Conservation (phyloP, 2,329 filamentous ascomycete species). For the Colletotrichum camelliae region DNA sequence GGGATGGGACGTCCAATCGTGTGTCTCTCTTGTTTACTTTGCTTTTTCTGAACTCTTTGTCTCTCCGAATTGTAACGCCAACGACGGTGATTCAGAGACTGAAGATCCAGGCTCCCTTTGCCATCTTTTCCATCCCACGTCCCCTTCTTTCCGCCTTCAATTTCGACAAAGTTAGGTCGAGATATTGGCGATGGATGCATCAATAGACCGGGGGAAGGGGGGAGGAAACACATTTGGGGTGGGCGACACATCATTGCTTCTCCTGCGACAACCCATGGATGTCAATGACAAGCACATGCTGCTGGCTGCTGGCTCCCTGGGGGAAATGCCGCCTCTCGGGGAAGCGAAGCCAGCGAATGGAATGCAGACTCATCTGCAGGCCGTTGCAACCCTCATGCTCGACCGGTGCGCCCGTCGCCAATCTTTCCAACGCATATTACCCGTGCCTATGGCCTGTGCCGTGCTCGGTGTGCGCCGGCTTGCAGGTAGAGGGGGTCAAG, state of each 20-base stretch:
- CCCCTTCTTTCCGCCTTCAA: not conserved
- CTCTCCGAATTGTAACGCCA: constrained; percentile 2
- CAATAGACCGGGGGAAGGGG: not conserved
- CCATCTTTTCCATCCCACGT: not conserved
- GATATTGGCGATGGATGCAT: not conserved
- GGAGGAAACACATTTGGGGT: not conserved
- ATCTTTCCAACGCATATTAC: not conserved
- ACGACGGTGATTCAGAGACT: not conserved
- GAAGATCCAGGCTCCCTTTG: not conserved
- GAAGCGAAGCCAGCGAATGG: not conserved
- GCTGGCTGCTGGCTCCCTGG: not conserved
- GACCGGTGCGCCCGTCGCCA: constrained; percentile 5
- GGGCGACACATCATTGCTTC: not conserved
- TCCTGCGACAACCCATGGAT: not conserved
- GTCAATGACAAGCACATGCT: not conserved
- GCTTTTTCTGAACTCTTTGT: constrained; percentile 6
- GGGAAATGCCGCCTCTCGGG: not conserved
- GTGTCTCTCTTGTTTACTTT: constrained; percentile 12
- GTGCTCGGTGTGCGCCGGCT: not conserved
- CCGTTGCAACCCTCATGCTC: not conserved
- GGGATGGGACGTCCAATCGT: constrained; percentile 10
- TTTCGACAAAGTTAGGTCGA: not conserved
- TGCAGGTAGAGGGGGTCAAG: not conserved
- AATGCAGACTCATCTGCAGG: not conserved
- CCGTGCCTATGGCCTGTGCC: not conserved